Evolutionary conservation across 2,329 filamentous ascomycete species (phyloP).

Genomic region (Sarocladium brachiariae): DNA sequence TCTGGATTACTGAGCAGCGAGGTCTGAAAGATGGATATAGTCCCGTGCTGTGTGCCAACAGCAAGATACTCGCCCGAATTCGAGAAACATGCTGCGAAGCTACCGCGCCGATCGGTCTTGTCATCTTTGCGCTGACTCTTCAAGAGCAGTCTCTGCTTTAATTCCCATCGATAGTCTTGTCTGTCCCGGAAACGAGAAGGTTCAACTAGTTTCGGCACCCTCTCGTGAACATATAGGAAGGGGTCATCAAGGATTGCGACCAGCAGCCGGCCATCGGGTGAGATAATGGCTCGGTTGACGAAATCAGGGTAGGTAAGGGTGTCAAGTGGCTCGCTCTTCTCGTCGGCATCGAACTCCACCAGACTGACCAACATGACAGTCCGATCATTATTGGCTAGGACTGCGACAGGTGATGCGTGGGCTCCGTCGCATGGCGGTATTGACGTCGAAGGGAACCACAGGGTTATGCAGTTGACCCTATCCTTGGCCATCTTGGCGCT

Average conservation of each 20-base stretch:
- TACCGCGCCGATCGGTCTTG: constrained; percentile 52
- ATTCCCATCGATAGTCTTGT: constrained; percentile 41
- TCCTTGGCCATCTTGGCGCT: constrained; percentile 50
- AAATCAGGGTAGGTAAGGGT: constrained; percentile 70
- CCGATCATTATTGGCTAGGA: constrained; percentile 86
- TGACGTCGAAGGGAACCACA: constrained; percentile 44
- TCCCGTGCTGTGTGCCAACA: constrained; percentile 73
- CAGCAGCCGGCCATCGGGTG: constrained; percentile 74
- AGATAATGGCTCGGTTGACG: constrained; percentile 92
- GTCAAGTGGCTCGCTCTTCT: constrained; percentile 52
- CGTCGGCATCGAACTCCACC: constrained; percentile 43
- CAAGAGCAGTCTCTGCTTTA: constrained; percentile 45
- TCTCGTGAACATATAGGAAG: constrained; percentile 74
- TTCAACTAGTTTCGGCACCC: constrained; percentile 21
- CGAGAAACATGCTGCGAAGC: constrained; percentile 75
- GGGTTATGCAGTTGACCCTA: constrained; percentile 59
- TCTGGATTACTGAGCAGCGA: constrained; percentile 35
- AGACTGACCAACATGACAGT: constrained; percentile 81
- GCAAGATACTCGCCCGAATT: constrained; percentile 64
- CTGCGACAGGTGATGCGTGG: constrained; percentile 52
- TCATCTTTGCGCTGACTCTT: constrained; percentile 52
- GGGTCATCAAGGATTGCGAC: constrained; percentile 84
- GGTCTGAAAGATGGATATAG: constrained; percentile 68
- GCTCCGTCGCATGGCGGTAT: constrained; percentile 24
- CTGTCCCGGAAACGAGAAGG: constrained; percentile 16